Base-by-base conservation (phyloP, 768 basidiomycete genomes). In the Russula virescens region DNA sequence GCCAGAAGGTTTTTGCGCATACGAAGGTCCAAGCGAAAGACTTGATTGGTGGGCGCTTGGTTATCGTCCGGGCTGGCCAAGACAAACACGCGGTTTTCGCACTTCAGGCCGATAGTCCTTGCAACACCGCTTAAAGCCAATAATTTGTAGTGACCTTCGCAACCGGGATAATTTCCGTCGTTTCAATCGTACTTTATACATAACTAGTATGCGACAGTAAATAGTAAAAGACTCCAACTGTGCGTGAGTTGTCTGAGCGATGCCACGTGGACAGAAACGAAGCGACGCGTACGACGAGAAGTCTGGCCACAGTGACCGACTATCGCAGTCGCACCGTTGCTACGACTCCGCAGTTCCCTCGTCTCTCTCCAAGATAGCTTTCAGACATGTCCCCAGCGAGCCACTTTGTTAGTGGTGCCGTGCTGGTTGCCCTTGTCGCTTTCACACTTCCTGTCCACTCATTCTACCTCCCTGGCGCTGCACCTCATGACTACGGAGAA, bases 391-490 rank as follows among this genome's bases (percentile, higher is more conserved):
- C 47, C 25, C 50, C 61, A 23, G 40, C 51, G 43, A 46, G 63
- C 62, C 62, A 63, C 60, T 67, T 69, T 56, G 55, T 67, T 58
- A 55, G 62, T 25, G 60, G 68, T 63, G 54, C 64, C 34, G 63
- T 67, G 23, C 52, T 73, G 34, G 35, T 70, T 52, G 70, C 64
- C 25, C 55, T 68, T 26, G 51, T 71, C 46, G 26, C 61, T 3
- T 42, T 63, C 66, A n/a, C 28, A 10, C 13, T 55, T 50, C 28
- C 66, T 43, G 67, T 64, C 25, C 68, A 77, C 56, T 90, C 89
- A 5, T 98, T 98, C 78, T 98, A 98, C 73, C 83, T 98, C 43
- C 95, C 95, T 26, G 89, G 89, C 26, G 83, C 95, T 31, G 92
- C 95, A 8, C 96, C 96, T 0, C 86, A 83, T 70, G 86, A 93